Evolutionary conservation across 495 filamentous ascomycete species (phyloP).

Genomic region (Aspergillus mulundensis): DNA sequence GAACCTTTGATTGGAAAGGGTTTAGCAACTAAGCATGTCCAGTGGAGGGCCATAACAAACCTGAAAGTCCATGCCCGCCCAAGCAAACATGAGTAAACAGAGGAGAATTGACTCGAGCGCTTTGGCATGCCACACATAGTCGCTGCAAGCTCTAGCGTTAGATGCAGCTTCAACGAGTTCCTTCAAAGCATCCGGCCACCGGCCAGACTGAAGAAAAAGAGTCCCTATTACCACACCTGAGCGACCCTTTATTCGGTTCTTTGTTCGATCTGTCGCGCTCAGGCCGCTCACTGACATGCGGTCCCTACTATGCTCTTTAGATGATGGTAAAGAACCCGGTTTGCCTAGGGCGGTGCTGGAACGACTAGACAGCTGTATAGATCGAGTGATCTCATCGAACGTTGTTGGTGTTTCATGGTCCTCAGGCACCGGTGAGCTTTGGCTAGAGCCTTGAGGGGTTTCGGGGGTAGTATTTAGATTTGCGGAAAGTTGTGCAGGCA

Average conservation of each 20-base stretch:
- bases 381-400: slow-evolving; percentile 64
- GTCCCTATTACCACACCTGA: slow-evolving; percentile 77
- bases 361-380: slow-evolving; percentile 41
- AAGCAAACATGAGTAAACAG: slow-evolving; percentile 77
- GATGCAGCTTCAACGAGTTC: slow-evolving; percentile 78
- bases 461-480: slow-evolving; percentile 49
- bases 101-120: slow-evolving; percentile 82
- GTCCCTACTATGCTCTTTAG: slow-evolving; percentile 60
- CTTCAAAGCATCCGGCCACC: slow-evolving; percentile 84
- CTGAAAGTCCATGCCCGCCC: slow-evolving; percentile 82
- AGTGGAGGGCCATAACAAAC: slow-evolving; percentile 38
- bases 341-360: slow-evolving; percentile 30
- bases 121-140: slow-evolving; percentile 96
- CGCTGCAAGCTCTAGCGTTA: slow-evolving; percentile 73
- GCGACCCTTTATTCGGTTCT: slow-evolving; percentile 78
- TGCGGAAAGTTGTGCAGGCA: slow-evolving; percentile 60
- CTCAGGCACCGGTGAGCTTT: slow-evolving; percentile 41
- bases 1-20: slow-evolving; percentile 44
- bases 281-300: slow-evolving; percentile 81
- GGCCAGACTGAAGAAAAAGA: slow-evolving; percentile 80
- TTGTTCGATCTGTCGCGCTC: slow-evolving; percentile 74
- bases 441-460: slow-evolving; percentile 47
- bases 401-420: slow-evolving; percentile 60
- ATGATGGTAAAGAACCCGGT: slow-evolving; percentile 31
- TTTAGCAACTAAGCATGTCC: not conserved